phyloP scores from a whole-genome alignment of 306 rosid genomes.

The Mimosa pudica region DNA sequence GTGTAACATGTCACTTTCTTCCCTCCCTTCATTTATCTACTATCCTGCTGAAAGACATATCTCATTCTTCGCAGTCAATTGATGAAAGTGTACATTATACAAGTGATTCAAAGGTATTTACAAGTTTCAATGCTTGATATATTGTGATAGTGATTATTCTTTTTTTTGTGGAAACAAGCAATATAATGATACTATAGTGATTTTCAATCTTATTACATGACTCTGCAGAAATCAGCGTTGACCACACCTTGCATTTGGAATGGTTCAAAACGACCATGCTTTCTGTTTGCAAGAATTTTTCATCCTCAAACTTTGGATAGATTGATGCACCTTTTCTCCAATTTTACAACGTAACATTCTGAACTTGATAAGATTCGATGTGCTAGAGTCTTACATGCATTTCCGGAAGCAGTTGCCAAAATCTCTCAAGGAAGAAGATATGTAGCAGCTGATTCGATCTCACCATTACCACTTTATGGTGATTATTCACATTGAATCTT shows the following conservation, averaged over 20 bases:
- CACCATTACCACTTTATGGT: background rate
- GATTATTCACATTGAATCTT: background rate
- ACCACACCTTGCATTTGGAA: conserved; percentile 45
- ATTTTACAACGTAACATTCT: conserved; percentile 43
- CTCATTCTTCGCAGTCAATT: conserved; percentile 43
- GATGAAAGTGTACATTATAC: conserved; percentile 49
- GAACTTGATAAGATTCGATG: background rate
- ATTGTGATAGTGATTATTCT: conserved; percentile 20
- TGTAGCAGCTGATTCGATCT: background rate
- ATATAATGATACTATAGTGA: background rate
- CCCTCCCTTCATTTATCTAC: conserved; percentile 1
- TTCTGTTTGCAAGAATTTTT: conserved; percentile 54
- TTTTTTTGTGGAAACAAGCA: conserved; percentile 30
- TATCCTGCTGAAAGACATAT: conserved; percentile 22
- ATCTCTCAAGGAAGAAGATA: background rate
- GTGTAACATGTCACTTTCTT: conserved; percentile 13
- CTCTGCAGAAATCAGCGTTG: conserved; percentile 46
- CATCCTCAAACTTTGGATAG: conserved; percentile 44
- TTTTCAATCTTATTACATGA: conserved; percentile 13
- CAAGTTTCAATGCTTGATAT: background rate
- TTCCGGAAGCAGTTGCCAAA: background rate
- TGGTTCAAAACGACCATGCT: conserved; percentile 48
- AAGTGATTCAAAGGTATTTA: conserved; percentile 53
- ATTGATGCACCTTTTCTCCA: conserved; percentile 43
- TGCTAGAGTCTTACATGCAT: background rate